A percentile compares a stretch with the other conserved stretches of the same genome.
phyloP scores from a whole-genome alignment of 73 alveolate species.

The Paraurostyla sp. region DNA sequence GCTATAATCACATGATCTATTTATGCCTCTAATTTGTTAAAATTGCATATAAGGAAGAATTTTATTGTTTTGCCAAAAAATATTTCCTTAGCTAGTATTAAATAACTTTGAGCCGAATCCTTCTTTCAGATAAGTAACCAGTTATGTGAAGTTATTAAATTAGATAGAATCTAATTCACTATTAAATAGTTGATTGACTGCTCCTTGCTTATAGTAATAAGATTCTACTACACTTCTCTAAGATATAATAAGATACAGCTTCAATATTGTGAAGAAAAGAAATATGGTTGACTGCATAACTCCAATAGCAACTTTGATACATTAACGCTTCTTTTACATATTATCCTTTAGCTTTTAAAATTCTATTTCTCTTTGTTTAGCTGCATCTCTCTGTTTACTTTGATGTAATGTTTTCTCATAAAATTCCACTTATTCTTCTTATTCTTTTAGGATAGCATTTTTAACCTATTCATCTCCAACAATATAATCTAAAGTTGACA shows the following conservation, averaged over 20 bases:
- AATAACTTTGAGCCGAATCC: neutral
- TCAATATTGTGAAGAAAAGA: conserved; percentile 10
- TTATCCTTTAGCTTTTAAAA: neutral
- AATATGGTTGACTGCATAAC: conserved; percentile 33
- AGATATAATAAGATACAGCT: neutral
- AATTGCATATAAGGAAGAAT: neutral
- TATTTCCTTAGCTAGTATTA: neutral
- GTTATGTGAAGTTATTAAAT: neutral
- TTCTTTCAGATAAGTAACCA: neutral
- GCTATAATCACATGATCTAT: conserved; percentile 10
- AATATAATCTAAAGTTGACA: conserved; percentile 44
- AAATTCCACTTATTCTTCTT: conserved; percentile 20
- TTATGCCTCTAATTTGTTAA: conserved; percentile 21
- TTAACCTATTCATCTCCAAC: conserved; percentile 37
- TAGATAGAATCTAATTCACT: neutral
- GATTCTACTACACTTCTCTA: conserved; percentile 24
- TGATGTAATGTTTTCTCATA: neutral
- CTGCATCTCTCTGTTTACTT: conserved; percentile 41
- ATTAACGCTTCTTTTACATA: neutral
- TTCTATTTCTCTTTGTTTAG: conserved; percentile 4
- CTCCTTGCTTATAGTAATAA: neutral
- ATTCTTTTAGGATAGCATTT: neutral
- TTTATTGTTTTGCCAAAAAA: conserved; percentile 28
- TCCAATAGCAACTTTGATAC: neutral
- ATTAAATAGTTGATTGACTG: neutral